phyloP scores from a whole-genome alignment of 257 asterid genomes.

The Leonotis leonurus region DNA sequence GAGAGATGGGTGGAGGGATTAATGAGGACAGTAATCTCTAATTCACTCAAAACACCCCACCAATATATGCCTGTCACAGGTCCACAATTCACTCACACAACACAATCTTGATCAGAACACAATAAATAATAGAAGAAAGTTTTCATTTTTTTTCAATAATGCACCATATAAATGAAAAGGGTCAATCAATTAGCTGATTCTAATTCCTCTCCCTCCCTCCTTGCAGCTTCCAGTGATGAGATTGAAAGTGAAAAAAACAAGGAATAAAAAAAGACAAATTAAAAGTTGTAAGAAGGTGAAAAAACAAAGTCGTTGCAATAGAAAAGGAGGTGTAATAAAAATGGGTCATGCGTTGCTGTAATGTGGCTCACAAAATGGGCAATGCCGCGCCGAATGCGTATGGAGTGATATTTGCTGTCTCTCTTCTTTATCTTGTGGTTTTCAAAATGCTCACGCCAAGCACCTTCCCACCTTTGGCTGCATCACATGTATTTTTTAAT shows the following conservation, averaged over 20 bases:
- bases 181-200: conserved; percentile 19
- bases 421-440: conserved; percentile 5
- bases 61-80: conserved; percentile 26
- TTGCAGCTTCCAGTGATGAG: conserved; percentile 15
- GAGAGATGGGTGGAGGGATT: conserved; percentile 37
- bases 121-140: conserved; percentile 4
- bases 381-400: conserved; percentile 1
- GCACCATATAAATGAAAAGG: conserved; percentile 12
- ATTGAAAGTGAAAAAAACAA: not conserved
- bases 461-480: too few species aligned
- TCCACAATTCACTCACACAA: conserved; percentile 22
- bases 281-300: not conserved
- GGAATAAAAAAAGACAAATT: not conserved
- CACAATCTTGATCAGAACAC: not conserved
- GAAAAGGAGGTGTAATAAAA: not conserved
- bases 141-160: conserved; percentile 14
- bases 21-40: conserved; percentile 37
- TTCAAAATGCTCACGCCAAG: conserved; percentile 49
- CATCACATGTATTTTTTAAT: too few species aligned
- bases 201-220: not conserved
- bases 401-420: not conserved
- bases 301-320: not conserved
- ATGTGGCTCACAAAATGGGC: conserved; percentile 21
- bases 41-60: conserved; percentile 34
- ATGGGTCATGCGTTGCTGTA: conserved; percentile 11